These are phyloP conservation scores for Drechslerella dactyloides DNA, from an alignment of 2,329 filamentous ascomycete species.

Conservation along the genomic window DNA sequence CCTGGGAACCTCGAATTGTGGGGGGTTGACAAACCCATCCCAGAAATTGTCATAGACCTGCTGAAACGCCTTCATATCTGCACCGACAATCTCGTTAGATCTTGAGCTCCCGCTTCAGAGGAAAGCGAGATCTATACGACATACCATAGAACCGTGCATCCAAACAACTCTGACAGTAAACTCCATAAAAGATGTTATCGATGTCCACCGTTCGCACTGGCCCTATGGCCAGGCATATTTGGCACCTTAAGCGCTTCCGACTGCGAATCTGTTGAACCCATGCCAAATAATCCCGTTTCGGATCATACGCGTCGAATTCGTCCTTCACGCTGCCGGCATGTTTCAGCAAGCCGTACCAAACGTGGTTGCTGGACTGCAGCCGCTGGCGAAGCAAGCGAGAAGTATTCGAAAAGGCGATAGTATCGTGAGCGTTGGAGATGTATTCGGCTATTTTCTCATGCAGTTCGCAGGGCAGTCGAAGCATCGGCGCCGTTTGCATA, in stretches of 20 bases:
- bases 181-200: constrained; percentile 20
- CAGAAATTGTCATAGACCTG: constrained; percentile 25
- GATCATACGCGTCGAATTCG: constrained; percentile 20
- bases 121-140: background rate
- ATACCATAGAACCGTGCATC: constrained; percentile 19
- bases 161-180: constrained; percentile 25
- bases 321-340: constrained; percentile 14
- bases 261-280: constrained; percentile 13
- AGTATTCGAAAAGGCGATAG: constrained; percentile 1
- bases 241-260: constrained; percentile 28
- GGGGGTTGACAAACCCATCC: constrained; percentile 29
- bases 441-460: constrained; percentile 24
- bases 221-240: constrained; percentile 11
- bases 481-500: background rate
- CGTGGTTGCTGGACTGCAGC: constrained; percentile 8
- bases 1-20: constrained; percentile 9
- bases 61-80: constrained; percentile 21
- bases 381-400: background rate
- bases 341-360: constrained; percentile 23
- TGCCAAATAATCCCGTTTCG: constrained; percentile 7
- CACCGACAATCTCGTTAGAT: background rate
- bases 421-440: constrained; percentile 7
- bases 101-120: background rate
- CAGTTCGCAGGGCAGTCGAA: constrained; percentile 32
- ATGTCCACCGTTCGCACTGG: constrained; percentile 22